Percentiles rank a stretch among this genome's conserved stretches.
Evolutionary conservation across 805 yeast species (phyloP).

Genomic region (Barnettozyma wickerhamii): DNA sequence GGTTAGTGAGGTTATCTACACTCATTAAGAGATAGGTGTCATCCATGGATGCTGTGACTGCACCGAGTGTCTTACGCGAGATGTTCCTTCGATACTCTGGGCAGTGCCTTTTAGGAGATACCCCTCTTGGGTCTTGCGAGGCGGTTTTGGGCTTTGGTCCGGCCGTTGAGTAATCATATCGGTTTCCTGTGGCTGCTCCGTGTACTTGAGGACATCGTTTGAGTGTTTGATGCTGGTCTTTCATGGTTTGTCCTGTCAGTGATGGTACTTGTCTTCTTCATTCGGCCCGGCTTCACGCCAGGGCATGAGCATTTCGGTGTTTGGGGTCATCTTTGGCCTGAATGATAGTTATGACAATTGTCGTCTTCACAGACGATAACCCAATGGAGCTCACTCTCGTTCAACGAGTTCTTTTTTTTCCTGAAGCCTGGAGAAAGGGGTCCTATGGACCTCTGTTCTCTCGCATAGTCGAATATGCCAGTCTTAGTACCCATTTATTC

Average conservation of each 20-base stretch:
- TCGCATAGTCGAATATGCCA: slow-evolving; percentile 68
- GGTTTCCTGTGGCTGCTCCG: background rate
- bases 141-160: slow-evolving; percentile 9
- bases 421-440: slow-evolving; percentile 13
- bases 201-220: background rate
- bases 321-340: slow-evolving; percentile 46
- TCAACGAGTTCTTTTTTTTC: slow-evolving; percentile 44
- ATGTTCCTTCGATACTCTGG: background rate
- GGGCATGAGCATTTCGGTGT: slow-evolving; percentile 47
- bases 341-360: slow-evolving; percentile 78
- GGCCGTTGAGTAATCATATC: background rate
- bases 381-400: slow-evolving; percentile 87
- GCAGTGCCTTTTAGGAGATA: slow-evolving; percentile 3
- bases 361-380: too few relatives aligned
- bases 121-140: slow-evolving; percentile 23
- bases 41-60: background rate
- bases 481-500: slow-evolving; percentile 29
- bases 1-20: slow-evolving; percentile 34
- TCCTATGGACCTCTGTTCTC: slow-evolving; percentile 17
- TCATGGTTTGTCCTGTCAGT: background rate
- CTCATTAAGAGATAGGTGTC: slow-evolving; percentile 27
- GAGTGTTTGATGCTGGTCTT: background rate
- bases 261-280: slow-evolving; percentile 1
- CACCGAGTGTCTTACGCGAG: background rate
- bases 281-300: slow-evolving; percentile 4